Evolutionary conservation across 2,329 filamentous ascomycete species (phyloP), one percentile per base, ranked within the genome.

Genomic region (Sporothrix humicola): DNA sequence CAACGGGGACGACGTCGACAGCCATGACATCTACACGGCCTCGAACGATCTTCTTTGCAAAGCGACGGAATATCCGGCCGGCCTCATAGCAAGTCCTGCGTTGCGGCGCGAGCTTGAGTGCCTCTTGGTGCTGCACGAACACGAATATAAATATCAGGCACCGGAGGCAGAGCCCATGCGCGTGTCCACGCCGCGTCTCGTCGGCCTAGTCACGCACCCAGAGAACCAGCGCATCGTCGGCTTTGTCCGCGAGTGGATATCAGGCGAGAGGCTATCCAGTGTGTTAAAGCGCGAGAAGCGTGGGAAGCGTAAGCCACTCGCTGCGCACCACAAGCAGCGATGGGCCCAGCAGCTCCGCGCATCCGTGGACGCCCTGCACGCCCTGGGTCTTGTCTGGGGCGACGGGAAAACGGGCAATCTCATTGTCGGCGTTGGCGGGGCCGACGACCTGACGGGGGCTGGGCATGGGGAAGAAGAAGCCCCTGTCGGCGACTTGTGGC

Each of bases 371-470:
- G 42, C 23, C n/a, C 76, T 82, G 12, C 80, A 81, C 71, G 10
- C 71, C n/a, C 73, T 75, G 15, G 79, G 77, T 1, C 65, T 80
- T 10, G 74, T 79, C 42, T 82, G 79, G 80, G 79, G 79, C 10
- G 78, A 81, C 75, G 80, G 77, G 2, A 82, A 80, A 74, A 68
- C 78, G 23, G 75, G 71, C 52, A 83, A 84, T 56, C 79, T 84
- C 72, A 76, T 84, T 72, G 80, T 84, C 50, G 81, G 84, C 74
- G 50, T 44, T n/a, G 71, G 61, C 44, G 44, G 20, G 17, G 37
- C 52, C 37, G 69, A 61, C 70, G 58, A 72, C 69, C 2, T 71
- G 42, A 44, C 31, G 56, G 69, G 37, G 23, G 20, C 52, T 48
- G 56, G 54, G 37, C 69, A 37, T 48, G 54, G n/a, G 8, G n/a